These are phyloP conservation scores for Ceratocystis eucalypticola DNA, from an alignment of 2,329 filamentous ascomycete species.

Conservation along the genomic window DNA sequence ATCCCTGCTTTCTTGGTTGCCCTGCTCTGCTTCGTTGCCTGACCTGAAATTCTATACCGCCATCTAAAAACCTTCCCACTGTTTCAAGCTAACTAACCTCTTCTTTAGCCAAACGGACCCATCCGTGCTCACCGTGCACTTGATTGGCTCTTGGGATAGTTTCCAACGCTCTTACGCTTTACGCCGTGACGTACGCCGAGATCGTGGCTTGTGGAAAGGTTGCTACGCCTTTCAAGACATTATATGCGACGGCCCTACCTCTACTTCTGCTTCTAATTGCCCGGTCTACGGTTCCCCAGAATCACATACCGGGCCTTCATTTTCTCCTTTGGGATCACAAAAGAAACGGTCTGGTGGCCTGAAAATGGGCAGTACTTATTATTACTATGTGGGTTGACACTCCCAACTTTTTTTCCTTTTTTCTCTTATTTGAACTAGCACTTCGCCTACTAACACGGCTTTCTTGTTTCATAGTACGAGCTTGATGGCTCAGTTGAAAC, in stretches of 20 bases:
- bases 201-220: constrained; percentile 67
- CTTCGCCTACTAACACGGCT: constrained; percentile 2
- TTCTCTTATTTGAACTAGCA: not conserved
- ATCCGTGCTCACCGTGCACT: constrained; percentile 55
- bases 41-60: not conserved
- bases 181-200: constrained; percentile 64
- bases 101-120: constrained; percentile 42
- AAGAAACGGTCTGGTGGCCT: constrained; percentile 50
- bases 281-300: not conserved
- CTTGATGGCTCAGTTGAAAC: constrained; percentile 65
- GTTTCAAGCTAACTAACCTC: not conserved
- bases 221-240: constrained; percentile 80
- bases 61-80: not conserved
- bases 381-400: constrained; percentile 66
- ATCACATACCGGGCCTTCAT: not conserved
- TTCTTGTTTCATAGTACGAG: constrained; percentile 50
- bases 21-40: not conserved
- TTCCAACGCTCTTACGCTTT: constrained; percentile 67
- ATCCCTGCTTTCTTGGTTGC: not conserved
- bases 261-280: not conserved
- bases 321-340: not conserved
- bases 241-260: constrained; percentile 50
- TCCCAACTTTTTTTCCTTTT: constrained; percentile 10
- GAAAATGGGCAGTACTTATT: constrained; percentile 87
- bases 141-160: constrained; percentile 93